Evolutionary conservation across 2,329 filamentous ascomycete genomes (phyloP).

Genomic region (Mycosphaerelloides madeirae): DNA sequence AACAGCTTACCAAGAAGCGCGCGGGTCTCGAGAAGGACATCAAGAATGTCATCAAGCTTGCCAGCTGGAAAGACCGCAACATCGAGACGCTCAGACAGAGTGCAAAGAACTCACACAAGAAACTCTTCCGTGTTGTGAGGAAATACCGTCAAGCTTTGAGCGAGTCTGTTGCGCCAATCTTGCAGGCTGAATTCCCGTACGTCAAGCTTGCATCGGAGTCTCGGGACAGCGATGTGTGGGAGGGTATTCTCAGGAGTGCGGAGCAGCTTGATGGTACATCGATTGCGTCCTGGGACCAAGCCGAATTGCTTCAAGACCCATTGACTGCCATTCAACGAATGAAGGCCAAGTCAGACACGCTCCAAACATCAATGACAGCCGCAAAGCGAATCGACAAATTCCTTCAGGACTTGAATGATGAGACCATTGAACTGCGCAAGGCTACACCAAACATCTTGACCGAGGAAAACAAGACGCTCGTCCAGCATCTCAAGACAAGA

Average conservation of each 20-base stretch:
- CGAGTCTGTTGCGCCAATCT: conserved; percentile 65
- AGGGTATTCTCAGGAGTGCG: too few species aligned
- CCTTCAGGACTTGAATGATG: conserved; percentile 54
- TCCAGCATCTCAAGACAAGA: conserved; percentile 84
- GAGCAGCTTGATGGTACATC: too few species aligned
- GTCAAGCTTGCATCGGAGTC: background rate
- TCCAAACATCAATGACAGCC: background rate
- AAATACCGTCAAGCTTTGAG: conserved; percentile 80
- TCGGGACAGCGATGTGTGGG: background rate
- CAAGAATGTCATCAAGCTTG: conserved; percentile 85
- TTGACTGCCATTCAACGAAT: background rate
- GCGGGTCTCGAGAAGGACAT: conserved; percentile 80
- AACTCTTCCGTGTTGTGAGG: conserved; percentile 82
- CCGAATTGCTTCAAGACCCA: too few species aligned
- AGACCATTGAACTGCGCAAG: conserved; percentile 69
- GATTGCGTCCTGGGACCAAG: too few species aligned
- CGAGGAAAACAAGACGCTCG: conserved; percentile 76
- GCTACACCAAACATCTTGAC: conserved; percentile 77
- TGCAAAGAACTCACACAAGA: conserved; percentile 82
- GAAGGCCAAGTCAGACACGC: background rate
- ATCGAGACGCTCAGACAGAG: conserved; percentile 85
- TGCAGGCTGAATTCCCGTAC: conserved; percentile 25
- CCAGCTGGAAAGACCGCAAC: conserved; percentile 98
- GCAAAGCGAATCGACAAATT: conserved; percentile 12
- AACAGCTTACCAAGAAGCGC: conserved; percentile 64